These are phyloP conservation scores for Stentor roeselii DNA, from an alignment of 73 alveolate genomes.

Conservation along the genomic window DNA sequence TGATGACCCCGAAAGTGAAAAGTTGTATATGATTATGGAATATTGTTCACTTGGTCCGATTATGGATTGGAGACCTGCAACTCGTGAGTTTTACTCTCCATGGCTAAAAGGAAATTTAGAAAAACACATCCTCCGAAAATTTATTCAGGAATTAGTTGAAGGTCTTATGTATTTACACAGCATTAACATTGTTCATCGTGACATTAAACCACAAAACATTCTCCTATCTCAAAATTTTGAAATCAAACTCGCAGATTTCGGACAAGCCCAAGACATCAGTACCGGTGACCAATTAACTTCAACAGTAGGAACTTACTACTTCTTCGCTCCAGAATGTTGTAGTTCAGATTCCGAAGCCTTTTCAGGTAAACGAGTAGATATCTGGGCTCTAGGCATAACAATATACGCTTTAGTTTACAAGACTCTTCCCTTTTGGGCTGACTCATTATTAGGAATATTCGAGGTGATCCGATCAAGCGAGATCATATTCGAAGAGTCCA, in stretches of 20 bases:
- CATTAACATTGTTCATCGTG: constrained; percentile 89
- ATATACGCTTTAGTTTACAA: constrained; percentile 73
- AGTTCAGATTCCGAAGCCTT: constrained; percentile 60
- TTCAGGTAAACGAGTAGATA: constrained; percentile 90
- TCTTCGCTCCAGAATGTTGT: constrained; percentile 95
- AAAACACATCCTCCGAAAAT: constrained; percentile 49
- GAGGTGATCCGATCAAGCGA: constrained; percentile 55
- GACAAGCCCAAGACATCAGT: constrained; percentile 59
- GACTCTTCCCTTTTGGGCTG: constrained; percentile 78
- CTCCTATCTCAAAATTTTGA: constrained; percentile 71
- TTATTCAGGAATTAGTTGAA: constrained; percentile 62
- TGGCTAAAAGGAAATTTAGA: constrained; percentile 42
- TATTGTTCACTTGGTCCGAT: constrained; percentile 83
- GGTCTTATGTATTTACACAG: constrained; percentile 78
- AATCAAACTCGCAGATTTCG: constrained; percentile 94
- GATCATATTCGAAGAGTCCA: constrained; percentile 35
- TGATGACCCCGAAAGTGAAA: constrained; percentile 91
- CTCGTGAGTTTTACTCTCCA: constrained; percentile 57
- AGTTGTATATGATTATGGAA: constrained; percentile 88
- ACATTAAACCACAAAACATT: constrained; percentile 94
- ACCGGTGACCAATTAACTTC: constrained; percentile 68
- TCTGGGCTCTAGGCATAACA: constrained; percentile 96
- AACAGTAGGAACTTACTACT: constrained; percentile 91
- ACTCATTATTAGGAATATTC: constrained; percentile 58
- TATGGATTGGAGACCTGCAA: constrained; percentile 86